phyloP scores from a whole-genome alignment of 202 grass and related monocot species.

The Setaria viridis region DNA sequence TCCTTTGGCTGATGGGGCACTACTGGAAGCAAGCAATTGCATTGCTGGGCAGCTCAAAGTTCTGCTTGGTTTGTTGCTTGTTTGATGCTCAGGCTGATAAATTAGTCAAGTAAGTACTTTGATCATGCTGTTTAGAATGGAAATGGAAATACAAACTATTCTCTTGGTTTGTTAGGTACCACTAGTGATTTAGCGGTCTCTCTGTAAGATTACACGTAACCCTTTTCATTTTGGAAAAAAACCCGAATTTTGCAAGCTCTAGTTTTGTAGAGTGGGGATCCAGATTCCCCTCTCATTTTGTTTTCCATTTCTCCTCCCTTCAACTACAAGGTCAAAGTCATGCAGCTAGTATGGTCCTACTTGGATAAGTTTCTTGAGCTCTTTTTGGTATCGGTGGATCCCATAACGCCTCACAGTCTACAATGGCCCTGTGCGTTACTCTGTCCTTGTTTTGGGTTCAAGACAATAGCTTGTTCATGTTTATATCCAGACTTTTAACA shows the following conservation, averaged over 20 bases:
- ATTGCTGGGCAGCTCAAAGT: constrained; percentile 1
- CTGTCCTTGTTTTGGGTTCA: background rate
- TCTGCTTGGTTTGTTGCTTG: background rate
- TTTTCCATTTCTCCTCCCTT: background rate
- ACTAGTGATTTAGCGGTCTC: constrained; percentile 1
- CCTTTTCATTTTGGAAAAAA: background rate
- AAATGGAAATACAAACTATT: constrained; percentile 1
- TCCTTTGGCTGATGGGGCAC: background rate
- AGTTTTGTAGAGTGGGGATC: background rate
- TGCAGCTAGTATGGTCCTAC: background rate
- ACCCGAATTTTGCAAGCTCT: background rate
- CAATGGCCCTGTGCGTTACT: background rate
- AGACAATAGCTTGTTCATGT: constrained; percentile 2
- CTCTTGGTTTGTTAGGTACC: background rate
- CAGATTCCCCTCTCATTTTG: background rate
- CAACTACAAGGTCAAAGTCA: background rate
- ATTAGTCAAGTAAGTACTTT: constrained; percentile 2
- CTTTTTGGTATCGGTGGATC: background rate
- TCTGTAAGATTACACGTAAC: background rate
- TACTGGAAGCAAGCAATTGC: constrained; percentile 3
- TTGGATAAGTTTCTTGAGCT: background rate
- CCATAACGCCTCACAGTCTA: background rate
- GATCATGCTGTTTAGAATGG: background rate
- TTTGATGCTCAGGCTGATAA: background rate
- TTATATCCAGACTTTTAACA: constrained; percentile 5